phyloP scores from a whole-genome alignment of 495 filamentous ascomycete genomes.

The Aspergillus biplanus region DNA sequence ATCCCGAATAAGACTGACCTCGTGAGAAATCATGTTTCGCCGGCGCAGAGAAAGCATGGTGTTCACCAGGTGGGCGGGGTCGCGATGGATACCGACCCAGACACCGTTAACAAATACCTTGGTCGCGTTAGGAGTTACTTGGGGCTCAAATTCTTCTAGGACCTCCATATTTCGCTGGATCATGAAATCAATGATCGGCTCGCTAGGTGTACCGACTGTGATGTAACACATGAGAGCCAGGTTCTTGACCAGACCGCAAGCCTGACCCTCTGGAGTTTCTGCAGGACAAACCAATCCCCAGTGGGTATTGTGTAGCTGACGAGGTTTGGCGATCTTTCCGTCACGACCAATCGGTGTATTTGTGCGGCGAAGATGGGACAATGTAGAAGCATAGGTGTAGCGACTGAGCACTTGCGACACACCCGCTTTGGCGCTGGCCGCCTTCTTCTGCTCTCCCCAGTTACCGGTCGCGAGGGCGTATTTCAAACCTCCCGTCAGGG shows the following conservation, averaged over 20 bases:
- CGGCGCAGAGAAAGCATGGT: conserved; percentile 78
- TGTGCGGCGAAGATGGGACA: conserved; percentile 94
- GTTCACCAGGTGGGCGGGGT: conserved; percentile 77
- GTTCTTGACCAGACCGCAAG: conserved; percentile 98
- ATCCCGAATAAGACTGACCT: conserved; percentile 91
- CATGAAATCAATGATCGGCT: conserved; percentile 94
- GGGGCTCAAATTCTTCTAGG: conserved; percentile 92
- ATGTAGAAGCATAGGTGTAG: conserved; percentile 93
- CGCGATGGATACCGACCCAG: conserved; percentile 87
- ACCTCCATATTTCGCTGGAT: conserved; percentile 92
- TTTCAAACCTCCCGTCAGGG: conserved; percentile 89
- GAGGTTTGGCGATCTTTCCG: conserved; percentile 96
- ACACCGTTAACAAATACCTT: conserved; percentile 98
- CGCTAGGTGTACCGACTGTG: conserved; percentile 85
- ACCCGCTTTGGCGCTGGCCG: conserved; percentile 87
- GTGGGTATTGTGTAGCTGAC: conserved; percentile 97
- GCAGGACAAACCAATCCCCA: conserved; percentile 98
- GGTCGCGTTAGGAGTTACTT: conserved; percentile 85
- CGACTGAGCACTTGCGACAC: conserved; percentile 98
- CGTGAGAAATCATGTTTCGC: conserved; percentile 75
- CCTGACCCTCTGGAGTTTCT: conserved; percentile 97
- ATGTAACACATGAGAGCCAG: conserved; percentile 97
- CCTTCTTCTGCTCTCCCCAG: conserved; percentile 99
- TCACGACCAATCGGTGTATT: conserved; percentile 98
- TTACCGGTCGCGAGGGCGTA: conserved; percentile 99